phyloP scores from a whole-genome alignment of 2,329 filamentous ascomycete genomes.

The Diaporthe amygdali region DNA sequence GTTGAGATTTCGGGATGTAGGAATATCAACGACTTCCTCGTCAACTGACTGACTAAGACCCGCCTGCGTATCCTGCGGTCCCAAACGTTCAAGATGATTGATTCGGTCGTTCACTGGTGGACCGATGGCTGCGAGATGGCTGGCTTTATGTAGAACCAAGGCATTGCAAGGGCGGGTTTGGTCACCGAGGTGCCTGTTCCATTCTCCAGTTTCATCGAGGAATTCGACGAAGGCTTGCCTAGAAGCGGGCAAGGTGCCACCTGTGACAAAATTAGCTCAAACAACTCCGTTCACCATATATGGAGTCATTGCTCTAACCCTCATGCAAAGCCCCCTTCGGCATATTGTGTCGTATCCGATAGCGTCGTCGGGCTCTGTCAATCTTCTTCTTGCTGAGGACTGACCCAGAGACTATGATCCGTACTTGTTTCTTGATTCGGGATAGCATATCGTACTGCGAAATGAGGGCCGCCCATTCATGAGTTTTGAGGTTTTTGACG shows the following conservation, averaged over 20 bases:
- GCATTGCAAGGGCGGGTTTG: neutral
- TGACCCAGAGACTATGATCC: neutral
- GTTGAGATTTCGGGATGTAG: fast-evolving
- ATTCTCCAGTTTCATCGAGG: neutral
- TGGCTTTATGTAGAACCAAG: neutral
- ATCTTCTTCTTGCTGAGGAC: neutral
- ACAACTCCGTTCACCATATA: fast-evolving
- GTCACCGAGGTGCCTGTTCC: neutral
- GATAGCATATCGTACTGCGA: neutral
- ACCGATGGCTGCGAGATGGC: neutral
- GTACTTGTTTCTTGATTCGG: neutral
- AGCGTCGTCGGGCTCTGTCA: neutral
- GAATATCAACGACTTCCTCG: fast-evolving
- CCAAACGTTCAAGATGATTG: neutral
- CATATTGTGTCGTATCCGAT: neutral
- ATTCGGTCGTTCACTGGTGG: neutral
- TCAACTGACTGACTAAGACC: fast-evolving
- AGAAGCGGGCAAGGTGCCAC: neutral
- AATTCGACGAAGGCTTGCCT: neutral
- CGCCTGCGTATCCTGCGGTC: fast-evolving
- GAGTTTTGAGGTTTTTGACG: neutral
- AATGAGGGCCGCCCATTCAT: neutral
- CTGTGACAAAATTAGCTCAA: neutral
- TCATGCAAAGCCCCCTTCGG: fast-evolving
- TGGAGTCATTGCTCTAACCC: neutral